A percentile compares a stretch with the other conserved stretches of the same genome.
Conservation (phyloP, 1,139 yeast species). For the Zygosaccharomyces sapae region DNA sequence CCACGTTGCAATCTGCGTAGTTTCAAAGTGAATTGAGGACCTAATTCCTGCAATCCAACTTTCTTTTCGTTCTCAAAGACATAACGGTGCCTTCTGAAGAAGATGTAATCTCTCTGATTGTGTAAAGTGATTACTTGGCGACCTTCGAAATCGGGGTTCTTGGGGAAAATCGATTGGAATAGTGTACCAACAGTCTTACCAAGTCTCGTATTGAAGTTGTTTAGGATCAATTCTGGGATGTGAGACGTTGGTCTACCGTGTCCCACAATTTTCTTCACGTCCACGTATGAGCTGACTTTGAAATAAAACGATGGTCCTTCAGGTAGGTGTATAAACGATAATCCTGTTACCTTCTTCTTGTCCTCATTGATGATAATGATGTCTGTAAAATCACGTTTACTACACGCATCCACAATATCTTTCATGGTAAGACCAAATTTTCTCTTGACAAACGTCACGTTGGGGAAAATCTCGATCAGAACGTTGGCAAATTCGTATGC, state of each 20-base stretch:
- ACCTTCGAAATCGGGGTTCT: conserved; percentile 88
- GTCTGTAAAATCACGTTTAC: conserved; percentile 81
- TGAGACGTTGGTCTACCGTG: conserved; percentile 91
- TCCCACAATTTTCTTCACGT: conserved; percentile 71
- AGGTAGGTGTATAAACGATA: conserved; percentile 89
- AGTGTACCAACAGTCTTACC: conserved; percentile 91
- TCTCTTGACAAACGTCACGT: conserved; percentile 79
- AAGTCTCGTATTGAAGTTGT: conserved; percentile 85
- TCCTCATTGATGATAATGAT: conserved; percentile 87
- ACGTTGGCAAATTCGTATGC: conserved; percentile 91
- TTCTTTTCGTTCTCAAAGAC: conserved; percentile 82
- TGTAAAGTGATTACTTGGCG: conserved; percentile 93
- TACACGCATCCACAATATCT: conserved; percentile 79
- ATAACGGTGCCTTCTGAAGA: conserved; percentile 92
- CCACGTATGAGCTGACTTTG: conserved; percentile 71
- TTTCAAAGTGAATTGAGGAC: conserved; percentile 91
- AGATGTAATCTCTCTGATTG: conserved; percentile 91
- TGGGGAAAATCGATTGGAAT: conserved; percentile 89
- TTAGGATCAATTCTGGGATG: conserved; percentile 84
- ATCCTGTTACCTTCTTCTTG: conserved; percentile 83
- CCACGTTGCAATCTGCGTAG: conserved; percentile 88
- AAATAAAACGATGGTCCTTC: conserved; percentile 94
- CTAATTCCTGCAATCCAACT: conserved; percentile 92
- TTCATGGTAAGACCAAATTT: conserved; percentile 77
- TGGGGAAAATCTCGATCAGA: conserved; percentile 79